phyloP scores from a whole-genome alignment of 1,139 yeast genomes.

The Magnusiomyces tetraspermus region DNA sequence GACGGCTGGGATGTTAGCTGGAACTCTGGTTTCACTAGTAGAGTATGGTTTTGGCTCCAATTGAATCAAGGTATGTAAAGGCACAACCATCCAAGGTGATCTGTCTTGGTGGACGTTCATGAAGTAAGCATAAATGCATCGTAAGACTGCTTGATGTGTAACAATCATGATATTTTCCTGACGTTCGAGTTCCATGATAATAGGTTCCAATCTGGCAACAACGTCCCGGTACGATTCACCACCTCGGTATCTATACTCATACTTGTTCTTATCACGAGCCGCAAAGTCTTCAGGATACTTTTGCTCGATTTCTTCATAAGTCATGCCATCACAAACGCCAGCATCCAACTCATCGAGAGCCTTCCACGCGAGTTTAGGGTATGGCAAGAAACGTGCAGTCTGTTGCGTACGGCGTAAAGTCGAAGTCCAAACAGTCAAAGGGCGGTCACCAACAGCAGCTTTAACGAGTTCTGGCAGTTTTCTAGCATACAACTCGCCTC shows the following conservation, averaged over 20 bases:
- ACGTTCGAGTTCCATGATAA: constrained; percentile 94
- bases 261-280: constrained; percentile 92
- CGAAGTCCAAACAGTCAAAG: constrained; percentile 92
- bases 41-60: constrained; percentile 90
- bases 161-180: constrained; percentile 93
- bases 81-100: constrained; percentile 98
- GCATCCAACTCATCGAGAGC: constrained; percentile 96
- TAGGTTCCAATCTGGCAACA: constrained; percentile 87
- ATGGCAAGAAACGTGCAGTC: constrained; percentile 76
- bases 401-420: constrained; percentile 88
- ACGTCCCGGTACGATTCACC: constrained; percentile 97
- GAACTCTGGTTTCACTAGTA: constrained; percentile 77
- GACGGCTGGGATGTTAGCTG: constrained; percentile 96
- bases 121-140: constrained; percentile 94
- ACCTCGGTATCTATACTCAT: constrained; percentile 90
- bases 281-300: constrained; percentile 88
- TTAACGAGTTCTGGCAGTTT: constrained; percentile 72
- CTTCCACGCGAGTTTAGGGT: constrained; percentile 85
- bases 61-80: constrained; percentile 86
- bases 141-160: constrained; percentile 93
- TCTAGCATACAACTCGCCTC: constrained; percentile 80
- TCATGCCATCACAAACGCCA: constrained; percentile 93
- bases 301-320: constrained; percentile 77
- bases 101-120: constrained; percentile 98
- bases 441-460: constrained; percentile 65